Percentiles rank a stretch among this genome's conserved stretches.
phyloP scores from a whole-genome alignment of 2,329 filamentous ascomycete genomes.

The Meredithiella fracta region DNA sequence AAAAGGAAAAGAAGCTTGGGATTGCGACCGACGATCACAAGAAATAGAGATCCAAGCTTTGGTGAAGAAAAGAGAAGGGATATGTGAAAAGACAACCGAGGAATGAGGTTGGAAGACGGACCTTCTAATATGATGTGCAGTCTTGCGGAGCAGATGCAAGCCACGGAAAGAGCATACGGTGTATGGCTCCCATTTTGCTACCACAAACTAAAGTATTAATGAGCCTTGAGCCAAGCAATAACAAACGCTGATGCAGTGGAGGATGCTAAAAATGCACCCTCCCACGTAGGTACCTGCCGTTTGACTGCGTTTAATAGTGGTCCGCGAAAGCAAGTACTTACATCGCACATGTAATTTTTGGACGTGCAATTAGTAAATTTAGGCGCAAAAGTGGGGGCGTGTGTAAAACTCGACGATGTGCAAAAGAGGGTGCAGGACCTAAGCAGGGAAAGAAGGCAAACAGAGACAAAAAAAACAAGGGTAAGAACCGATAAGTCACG shows the following conservation, averaged over 20 bases:
- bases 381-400: not conserved
- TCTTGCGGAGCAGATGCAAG: not conserved
- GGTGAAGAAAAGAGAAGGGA: slow-evolving; percentile 12
- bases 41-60: slow-evolving; percentile 4
- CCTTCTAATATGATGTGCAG: slow-evolving; percentile 8
- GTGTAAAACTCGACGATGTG: not conserved
- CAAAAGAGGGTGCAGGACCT: too few relatives aligned
- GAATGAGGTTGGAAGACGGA: slow-evolving; percentile 5
- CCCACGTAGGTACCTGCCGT: not conserved
- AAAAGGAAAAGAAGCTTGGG: not conserved
- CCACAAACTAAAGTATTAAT: not conserved
- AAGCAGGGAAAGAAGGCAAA: too few relatives aligned
- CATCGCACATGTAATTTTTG: not conserved
- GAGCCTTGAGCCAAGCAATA: not conserved
- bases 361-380: not conserved
- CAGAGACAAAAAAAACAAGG: not conserved
- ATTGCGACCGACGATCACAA: not conserved
- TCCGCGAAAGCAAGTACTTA: too few relatives aligned
- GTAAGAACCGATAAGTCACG: not conserved
- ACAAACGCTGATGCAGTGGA: too few relatives aligned
- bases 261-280: not conserved
- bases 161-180: not conserved
- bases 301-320: too few relatives aligned
- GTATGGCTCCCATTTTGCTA: not conserved
- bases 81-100: slow-evolving; percentile 5